These are phyloP conservation scores for Haematococcus lacustris DNA, from an alignment of 139 green algal species.

Conservation along the genomic window DNA sequence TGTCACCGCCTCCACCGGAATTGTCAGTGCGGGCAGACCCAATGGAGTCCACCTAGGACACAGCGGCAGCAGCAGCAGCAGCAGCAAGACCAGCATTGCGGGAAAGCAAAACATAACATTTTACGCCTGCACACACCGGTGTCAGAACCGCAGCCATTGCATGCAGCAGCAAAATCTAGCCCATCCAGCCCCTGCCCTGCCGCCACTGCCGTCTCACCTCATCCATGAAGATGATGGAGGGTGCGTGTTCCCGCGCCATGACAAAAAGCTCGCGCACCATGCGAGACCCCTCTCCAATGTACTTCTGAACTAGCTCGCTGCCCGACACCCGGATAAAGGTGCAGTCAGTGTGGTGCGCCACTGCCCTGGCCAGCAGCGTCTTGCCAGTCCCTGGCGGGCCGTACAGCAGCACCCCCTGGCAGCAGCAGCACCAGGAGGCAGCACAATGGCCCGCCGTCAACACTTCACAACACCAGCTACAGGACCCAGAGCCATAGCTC, in stretches of 20 bases:
- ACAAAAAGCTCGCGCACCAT: constrained; percentile 99
- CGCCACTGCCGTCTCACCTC: too few relatives aligned
- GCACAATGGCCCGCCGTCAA: background rate
- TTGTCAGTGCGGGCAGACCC: constrained; percentile 85
- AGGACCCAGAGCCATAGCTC: too few relatives aligned
- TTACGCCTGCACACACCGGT: too few relatives aligned
- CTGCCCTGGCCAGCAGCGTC: constrained; percentile 81
- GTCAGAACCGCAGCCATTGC: too few relatives aligned
- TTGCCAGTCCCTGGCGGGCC: constrained; percentile 83
- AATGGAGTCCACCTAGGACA: constrained; percentile 98
- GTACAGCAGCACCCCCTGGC: constrained; percentile 87
- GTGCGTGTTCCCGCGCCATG: constrained; percentile 68
- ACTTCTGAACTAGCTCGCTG: constrained; percentile 98
- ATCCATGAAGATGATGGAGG: constrained; percentile 99
- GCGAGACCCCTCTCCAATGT: constrained; percentile 95
- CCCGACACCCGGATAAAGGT: constrained; percentile 98
- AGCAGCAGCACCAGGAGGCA: too few relatives aligned
- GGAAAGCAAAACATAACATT: too few relatives aligned
- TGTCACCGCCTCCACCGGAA: constrained; percentile 80
- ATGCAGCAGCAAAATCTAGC: too few relatives aligned
- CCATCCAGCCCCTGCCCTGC: too few relatives aligned
- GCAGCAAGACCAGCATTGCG: too few relatives aligned
- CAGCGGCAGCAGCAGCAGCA: too few relatives aligned
- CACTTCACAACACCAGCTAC: background rate
- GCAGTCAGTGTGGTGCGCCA: constrained; percentile 99